Evolutionary conservation across 2,329 filamentous ascomycete genomes (phyloP).

Genomic region (Cyanodermella asteris): DNA sequence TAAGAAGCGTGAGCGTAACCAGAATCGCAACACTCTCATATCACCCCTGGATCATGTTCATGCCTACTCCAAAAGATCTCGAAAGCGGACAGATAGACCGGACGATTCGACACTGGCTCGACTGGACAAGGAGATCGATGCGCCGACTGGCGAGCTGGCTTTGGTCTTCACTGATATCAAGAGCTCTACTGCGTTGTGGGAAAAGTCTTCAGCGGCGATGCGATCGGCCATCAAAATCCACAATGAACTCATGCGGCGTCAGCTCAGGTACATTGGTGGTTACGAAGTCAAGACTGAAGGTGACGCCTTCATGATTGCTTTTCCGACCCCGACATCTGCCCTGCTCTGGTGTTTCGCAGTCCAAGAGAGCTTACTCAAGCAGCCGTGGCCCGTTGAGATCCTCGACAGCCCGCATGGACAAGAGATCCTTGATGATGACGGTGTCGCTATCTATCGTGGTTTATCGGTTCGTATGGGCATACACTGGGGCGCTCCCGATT

Average conservation of each 20-base stretch:
- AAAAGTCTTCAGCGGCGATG: conserved; percentile 88
- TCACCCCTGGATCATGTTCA: too few species aligned
- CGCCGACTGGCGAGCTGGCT: conserved; percentile 72
- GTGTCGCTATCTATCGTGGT: conserved; percentile 77
- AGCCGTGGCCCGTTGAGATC: conserved; percentile 84
- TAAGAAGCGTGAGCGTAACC: conserved; percentile 61
- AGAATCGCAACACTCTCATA: conserved; percentile 41
- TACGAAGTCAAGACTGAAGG: conserved; percentile 99
- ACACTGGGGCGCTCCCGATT: conserved; percentile 85
- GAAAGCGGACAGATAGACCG: conserved; percentile 29
- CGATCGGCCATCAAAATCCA: conserved; percentile 90
- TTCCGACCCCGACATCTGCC: conserved; percentile 84
- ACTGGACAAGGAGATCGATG: conserved; percentile 74
- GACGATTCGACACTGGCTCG: conserved; percentile 72
- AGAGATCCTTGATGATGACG: conserved; percentile 61
- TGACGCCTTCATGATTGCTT: conserved; percentile 98
- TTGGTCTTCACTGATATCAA: conserved; percentile 99
- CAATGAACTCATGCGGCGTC: conserved; percentile 88
- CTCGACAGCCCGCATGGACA: conserved; percentile 69
- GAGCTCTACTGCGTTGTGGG: conserved; percentile 90
- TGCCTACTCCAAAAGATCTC: conserved; percentile 42
- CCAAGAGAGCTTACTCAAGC: conserved; percentile 67
- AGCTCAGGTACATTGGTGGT: conserved; percentile 78
- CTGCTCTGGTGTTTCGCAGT: conserved; percentile 93
- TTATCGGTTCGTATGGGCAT: conserved; percentile 94